Base-by-base conservation (phyloP, 352 stramenopile species). In the Thalassiosira hispida region DNA sequence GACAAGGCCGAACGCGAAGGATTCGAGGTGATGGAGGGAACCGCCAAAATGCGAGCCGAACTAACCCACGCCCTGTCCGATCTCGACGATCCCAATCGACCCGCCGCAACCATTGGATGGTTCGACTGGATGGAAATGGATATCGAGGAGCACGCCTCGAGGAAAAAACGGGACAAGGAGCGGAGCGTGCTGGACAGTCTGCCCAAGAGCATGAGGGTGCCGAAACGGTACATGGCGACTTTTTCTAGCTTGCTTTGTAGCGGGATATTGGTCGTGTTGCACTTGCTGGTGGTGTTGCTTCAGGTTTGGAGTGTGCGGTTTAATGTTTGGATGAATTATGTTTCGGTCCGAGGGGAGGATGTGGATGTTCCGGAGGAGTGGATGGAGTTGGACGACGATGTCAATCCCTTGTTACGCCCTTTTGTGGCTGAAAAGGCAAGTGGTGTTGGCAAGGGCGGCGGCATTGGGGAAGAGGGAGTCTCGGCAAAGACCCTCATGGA, bases 121-220 rank as follows among this genome's bases (percentile, higher is more conserved):
- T 89, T 91, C 46, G 79, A 86, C 56, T 94, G 86, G 86, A 86
- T 93, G 80, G 63, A 89, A 6, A 91, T 92, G 83, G 89, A 94
- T 49, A 92, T 92, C 49, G 89, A 94, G 86, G 89, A 94, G 60
- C 77, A 90, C 18, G 89, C 81, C 0, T 80, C 59, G 5, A 65
- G 78, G 22, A 94, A 94, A 57, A 92, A 92, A 67, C 80, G 73
- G 1, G 77, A 90, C 52, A 92, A 88, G 63, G 77, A 92, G 59
- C 56, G 86, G 25, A 75, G 16, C 2, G 84, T 94, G n/a, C 53
- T 94, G 40, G 89, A 94, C 67, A 77, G 61, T 16, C 46, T 94
- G 12, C 86, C 89, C 11, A 91, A 92, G 57, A 84, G 72, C 20
- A 91, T 90, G 81, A 38, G 89, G 18, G 86, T 92, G 29, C 89